phyloP scores from a whole-genome alignment of 805 yeast genomes.

The Myxozyma melibiosi region DNA sequence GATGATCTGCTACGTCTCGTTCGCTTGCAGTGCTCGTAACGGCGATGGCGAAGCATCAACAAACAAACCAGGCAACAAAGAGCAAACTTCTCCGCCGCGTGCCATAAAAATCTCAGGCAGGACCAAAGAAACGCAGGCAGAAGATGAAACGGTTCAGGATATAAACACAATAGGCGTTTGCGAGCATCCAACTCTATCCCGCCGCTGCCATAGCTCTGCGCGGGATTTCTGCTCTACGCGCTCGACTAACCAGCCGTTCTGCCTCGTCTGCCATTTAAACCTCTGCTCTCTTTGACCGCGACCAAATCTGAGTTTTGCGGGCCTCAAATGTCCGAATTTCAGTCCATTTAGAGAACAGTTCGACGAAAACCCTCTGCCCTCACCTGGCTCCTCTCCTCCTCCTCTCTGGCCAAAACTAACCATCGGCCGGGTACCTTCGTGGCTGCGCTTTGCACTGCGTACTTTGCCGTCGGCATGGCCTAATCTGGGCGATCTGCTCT shows the following conservation, averaged over 20 bases:
- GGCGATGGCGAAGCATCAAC: too few species aligned
- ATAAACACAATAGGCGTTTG: too few species aligned
- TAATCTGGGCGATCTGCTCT: background rate
- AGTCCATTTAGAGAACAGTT: too few species aligned
- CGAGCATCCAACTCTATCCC: background rate
- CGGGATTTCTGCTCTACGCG: background rate
- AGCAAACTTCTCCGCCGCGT: too few species aligned
- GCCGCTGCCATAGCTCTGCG: background rate
- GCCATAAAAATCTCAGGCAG: background rate
- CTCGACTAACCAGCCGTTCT: too few species aligned
- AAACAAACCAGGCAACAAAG: too few species aligned
- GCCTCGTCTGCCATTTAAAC: too few species aligned
- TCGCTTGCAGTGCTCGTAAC: too few species aligned
- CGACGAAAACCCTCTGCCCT: background rate
- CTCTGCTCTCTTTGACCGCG: background rate
- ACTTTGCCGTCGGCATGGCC: constrained; percentile 3
- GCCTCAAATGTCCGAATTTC: background rate
- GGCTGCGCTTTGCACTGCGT: background rate
- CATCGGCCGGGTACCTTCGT: background rate
- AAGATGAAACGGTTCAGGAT: background rate
- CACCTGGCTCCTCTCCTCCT: background rate
- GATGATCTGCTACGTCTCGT: too few species aligned
- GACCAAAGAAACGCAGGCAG: constrained; percentile 1
- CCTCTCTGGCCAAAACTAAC: background rate
- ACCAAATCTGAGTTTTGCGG: constrained; percentile 2